Conservation (phyloP, 257 asterid genomes). For the Leptodermis oblonga region DNA sequence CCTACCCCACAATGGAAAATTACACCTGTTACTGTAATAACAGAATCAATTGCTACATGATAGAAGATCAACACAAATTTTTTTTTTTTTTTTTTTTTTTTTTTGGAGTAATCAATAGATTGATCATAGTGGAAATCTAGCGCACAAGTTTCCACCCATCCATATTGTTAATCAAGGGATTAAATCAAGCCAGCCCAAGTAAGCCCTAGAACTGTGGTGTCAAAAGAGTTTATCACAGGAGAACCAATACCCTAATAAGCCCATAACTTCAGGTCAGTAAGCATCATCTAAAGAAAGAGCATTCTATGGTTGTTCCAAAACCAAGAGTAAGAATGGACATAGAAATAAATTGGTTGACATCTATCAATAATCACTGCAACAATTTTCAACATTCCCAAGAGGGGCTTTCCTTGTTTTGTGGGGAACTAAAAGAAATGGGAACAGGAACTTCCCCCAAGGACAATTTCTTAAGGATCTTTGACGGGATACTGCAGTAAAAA, state of each 20-base stretch:
- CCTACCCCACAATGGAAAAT: neutral
- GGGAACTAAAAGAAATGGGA: too few species aligned
- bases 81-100: neutral
- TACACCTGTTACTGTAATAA: too few species aligned
- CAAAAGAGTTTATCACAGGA: neutral
- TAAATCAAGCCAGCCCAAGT: neutral
- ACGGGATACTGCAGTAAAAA: too few species aligned
- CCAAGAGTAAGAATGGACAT: too few species aligned
- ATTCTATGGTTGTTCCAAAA: neutral
- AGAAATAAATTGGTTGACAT: too few species aligned
- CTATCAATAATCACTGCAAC: too few species aligned
- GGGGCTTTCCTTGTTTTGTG: too few species aligned
- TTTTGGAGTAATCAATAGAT: neutral
- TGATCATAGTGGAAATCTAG: neutral
- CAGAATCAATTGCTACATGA: neutral
- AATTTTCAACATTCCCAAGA: too few species aligned
- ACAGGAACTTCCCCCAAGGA: too few species aligned
- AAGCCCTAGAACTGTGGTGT: neutral
- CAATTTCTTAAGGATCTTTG: too few species aligned
- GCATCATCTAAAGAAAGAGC: neutral
- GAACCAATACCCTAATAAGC: neutral
- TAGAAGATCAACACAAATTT: neutral
- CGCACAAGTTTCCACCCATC: neutral
- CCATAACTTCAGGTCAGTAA: neutral
- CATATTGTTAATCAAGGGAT: neutral